phyloP scores from a whole-genome alignment of 1,284 basidiomycete species.

The Porodaedalea pini region DNA sequence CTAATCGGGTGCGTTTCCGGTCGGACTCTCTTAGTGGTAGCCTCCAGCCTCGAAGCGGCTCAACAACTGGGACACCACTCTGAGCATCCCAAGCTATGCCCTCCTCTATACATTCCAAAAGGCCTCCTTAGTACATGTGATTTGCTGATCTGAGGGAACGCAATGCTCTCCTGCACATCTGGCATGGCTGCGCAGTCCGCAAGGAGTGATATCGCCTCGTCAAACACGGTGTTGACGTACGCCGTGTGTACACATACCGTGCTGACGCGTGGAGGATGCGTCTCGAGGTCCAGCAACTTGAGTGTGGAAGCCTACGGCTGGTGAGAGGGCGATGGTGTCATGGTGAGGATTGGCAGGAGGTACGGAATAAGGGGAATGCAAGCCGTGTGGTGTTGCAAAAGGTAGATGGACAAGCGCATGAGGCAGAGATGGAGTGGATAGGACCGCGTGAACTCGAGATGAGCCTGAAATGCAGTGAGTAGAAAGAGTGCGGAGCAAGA shows the following conservation, averaged over 20 bases:
- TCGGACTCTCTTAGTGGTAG: no score
- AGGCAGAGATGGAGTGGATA: conserved; percentile 81
- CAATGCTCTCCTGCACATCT: conserved; percentile 74
- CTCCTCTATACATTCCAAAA: conserved; percentile 84
- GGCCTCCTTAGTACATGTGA: conserved; percentile 58
- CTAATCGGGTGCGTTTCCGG: no score
- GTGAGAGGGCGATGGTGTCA: conserved; percentile 66
- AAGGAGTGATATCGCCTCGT: conserved; percentile 78
- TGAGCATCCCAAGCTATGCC: conserved; percentile 76
- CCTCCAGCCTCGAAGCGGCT: no score
- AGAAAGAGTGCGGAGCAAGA: conserved; percentile 17
- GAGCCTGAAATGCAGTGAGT: conserved; percentile 50
- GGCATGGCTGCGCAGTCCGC: conserved; percentile 73
- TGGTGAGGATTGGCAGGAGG: conserved; percentile 83
- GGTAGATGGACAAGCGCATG: conserved; percentile 63
- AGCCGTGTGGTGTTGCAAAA: conserved; percentile 74
- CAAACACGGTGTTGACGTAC: conserved; percentile 79
- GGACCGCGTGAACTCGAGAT: conserved; percentile 78
- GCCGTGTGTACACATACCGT: conserved; percentile 88
- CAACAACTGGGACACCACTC: no score
- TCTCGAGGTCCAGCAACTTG: conserved; percentile 86
- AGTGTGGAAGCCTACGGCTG: conserved; percentile 84
- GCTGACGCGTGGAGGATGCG: conserved; percentile 84
- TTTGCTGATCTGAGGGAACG: conserved; percentile 88
- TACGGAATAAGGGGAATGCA: conserved; percentile 89